Percentiles rank a stretch among this genome's conserved stretches.
Conservation (phyloP, 129 eudicot species). For the Daucus carota region DH1_v3.0 NC_030387.2:1622001-1622500, state of each 20-base stretch:
- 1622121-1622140: not conserved
- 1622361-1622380: slow-evolving; percentile 43
- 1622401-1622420: not conserved
- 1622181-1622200: not conserved
- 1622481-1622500: no score
- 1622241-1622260: not conserved
- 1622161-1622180: not conserved
- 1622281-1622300: slow-evolving; percentile 83
- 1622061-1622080: no score
- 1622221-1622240: not conserved
- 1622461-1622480: no score
- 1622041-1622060: no score
- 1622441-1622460: no score
- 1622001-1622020: no score
- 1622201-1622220: not conserved
- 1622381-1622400: not conserved
- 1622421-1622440: no score
- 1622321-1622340: slow-evolving; percentile 88
- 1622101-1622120: not conserved
- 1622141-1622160: not conserved
- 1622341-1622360: slow-evolving; percentile 86
- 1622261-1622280: slow-evolving; percentile 64
- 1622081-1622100: no score
- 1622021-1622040: no score
- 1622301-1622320: slow-evolving; percentile 99